phyloP scores from a whole-genome alignment of 805 yeast species.

The Metschnikowia hibisci region DNA sequence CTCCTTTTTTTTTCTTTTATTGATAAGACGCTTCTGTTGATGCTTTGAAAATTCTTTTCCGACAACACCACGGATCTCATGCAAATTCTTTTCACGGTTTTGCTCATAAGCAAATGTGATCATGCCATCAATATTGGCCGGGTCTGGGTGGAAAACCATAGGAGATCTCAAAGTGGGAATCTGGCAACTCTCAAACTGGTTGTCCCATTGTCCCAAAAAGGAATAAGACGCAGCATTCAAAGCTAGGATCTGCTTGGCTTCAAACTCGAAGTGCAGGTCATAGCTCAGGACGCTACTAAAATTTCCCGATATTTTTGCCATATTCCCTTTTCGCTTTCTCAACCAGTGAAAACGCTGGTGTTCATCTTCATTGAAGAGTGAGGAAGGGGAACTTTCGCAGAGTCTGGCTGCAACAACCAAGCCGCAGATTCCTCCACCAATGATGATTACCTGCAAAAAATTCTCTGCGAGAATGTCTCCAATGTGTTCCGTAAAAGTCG shows the following conservation, averaged over 20 bases:
- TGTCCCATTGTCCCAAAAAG: conserved; percentile 43
- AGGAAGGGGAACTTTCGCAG: conserved; percentile 41
- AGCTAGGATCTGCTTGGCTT: conserved; percentile 31
- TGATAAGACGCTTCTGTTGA: conserved; percentile 29
- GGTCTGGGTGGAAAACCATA: conserved; percentile 48
- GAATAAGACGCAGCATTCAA: conserved; percentile 31
- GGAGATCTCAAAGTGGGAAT: conserved; percentile 44
- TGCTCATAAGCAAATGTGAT: conserved; percentile 35
- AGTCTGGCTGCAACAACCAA: conserved; percentile 40
- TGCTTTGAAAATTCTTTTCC: conserved; percentile 45
- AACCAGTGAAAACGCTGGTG: conserved; percentile 47
- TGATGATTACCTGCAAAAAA: conserved; percentile 35
- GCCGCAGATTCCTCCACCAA: conserved; percentile 48
- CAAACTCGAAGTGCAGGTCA: conserved; percentile 9
- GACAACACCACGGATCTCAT: conserved; percentile 41
- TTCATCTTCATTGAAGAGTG: conserved; percentile 44
- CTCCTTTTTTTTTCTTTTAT: conserved; percentile 16
- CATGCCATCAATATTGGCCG: conserved; percentile 41
- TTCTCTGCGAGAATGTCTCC: conserved; percentile 12
- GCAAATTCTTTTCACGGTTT: conserved; percentile 33
- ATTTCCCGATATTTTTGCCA: conserved; percentile 16
- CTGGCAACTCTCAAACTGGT: conserved; percentile 38
- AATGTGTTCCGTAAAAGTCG: background rate
- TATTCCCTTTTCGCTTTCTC: conserved; percentile 27
- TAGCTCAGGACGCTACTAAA: conserved; percentile 15